Percentiles rank a stretch among this genome's conserved stretches.
These are phyloP conservation scores for Epichloe bromicola DNA, from an alignment of 2,329 filamentous ascomycete genomes.

Conservation along the genomic window DNA sequence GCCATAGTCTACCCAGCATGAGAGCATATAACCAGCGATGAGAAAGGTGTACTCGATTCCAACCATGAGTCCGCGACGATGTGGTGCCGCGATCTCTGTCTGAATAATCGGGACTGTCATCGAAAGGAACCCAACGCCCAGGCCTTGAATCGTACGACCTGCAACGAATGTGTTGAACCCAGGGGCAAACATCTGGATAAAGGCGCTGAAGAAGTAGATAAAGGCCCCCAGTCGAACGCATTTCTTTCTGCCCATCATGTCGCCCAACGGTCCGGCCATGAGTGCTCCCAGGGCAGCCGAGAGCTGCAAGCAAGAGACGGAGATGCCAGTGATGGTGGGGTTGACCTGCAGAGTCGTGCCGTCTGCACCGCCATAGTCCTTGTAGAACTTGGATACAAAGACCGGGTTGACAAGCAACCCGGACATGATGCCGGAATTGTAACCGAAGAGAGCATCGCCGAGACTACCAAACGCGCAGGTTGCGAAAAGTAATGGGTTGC, in stretches of 20 bases:
- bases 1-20: conserved; percentile 9
- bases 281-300: conserved; percentile 7
- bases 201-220: conserved; percentile 10
- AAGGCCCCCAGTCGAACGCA: conserved; percentile 7
- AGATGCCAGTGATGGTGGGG: conserved; percentile 7
- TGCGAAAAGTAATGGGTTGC: conserved; percentile 7
- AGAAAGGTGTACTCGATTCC: conserved; percentile 9
- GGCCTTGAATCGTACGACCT: conserved; percentile 7
- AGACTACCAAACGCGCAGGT: conserved; percentile 9
- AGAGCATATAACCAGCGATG: conserved; percentile 9
- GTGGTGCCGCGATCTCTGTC: conserved; percentile 9
- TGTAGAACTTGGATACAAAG: conserved; percentile 7
- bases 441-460: conserved; percentile 9
- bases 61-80: conserved; percentile 9
- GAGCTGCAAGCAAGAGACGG: conserved; percentile 7
- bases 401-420: conserved; percentile 9
- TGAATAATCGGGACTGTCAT: conserved; percentile 10
- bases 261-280: conserved; percentile 5
- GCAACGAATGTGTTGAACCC: conserved; percentile 6
- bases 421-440: conserved; percentile 7
- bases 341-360: conserved; percentile 5
- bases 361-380: conserved; percentile 7
- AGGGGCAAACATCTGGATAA: conserved; percentile 8
- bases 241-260: conserved; percentile 8
- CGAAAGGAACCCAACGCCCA: conserved; percentile 8